Conservation (phyloP, 148 eudicot genomes). For the Cornus suecica region DNA sequence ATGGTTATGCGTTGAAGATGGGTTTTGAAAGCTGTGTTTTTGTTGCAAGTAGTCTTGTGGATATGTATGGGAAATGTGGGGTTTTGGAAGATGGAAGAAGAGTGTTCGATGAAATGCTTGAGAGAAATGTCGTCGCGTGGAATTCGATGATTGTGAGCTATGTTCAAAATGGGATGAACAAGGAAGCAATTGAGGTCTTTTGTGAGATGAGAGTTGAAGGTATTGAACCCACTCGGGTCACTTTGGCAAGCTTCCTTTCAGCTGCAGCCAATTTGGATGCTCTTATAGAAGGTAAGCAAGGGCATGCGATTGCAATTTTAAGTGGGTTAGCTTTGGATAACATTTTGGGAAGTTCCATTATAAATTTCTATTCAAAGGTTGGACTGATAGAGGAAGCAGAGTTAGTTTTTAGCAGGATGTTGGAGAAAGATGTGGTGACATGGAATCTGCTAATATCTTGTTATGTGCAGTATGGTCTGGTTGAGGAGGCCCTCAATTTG, state of each 20-base stretch:
- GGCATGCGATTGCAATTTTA: slow-evolving; percentile 45
- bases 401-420: slow-evolving; percentile 40
- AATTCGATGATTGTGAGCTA: slow-evolving; percentile 54
- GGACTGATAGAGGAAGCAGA: slow-evolving; percentile 49
- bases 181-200: slow-evolving; percentile 47
- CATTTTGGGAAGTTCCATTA: slow-evolving; percentile 55
- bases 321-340: slow-evolving; percentile 39
- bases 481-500: slow-evolving; percentile 26
- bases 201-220: slow-evolving; percentile 48
- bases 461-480: slow-evolving; percentile 39
- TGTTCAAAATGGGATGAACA: slow-evolving; percentile 49
- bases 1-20: slow-evolving; percentile 45
- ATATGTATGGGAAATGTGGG: slow-evolving; percentile 71
- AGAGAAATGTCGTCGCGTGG: slow-evolving; percentile 50
- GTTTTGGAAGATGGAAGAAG: slow-evolving; percentile 32
- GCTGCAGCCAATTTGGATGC: slow-evolving; percentile 49
- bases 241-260: slow-evolving; percentile 48
- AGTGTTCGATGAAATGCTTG: slow-evolving; percentile 44
- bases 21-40: slow-evolving; percentile 45
- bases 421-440: slow-evolving; percentile 54
- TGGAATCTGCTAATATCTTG: slow-evolving; percentile 62
- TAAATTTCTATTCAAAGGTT: slow-evolving; percentile 51
- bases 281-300: slow-evolving; percentile 52
- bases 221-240: slow-evolving; percentile 47
- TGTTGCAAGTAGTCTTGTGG: slow-evolving; percentile 57